phyloP scores from a whole-genome alignment of 176 grass and related monocot genomes.

The Microstegium vimineum region DNA sequence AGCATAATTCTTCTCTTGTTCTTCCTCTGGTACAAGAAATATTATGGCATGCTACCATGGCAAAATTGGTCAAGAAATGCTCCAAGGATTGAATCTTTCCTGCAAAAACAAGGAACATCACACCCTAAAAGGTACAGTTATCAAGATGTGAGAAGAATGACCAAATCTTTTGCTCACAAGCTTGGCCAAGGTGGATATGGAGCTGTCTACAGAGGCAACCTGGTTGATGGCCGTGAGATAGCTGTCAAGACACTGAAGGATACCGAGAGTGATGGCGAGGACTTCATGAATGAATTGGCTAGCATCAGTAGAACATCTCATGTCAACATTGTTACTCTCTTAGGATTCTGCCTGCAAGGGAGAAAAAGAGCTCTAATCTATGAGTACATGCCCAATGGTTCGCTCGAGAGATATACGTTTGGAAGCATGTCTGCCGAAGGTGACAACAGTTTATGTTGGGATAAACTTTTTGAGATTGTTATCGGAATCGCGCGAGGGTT shows the following conservation, averaged over 20 bases:
- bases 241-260: constrained; percentile 29
- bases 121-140: constrained; percentile 33
- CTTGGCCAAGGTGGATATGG: constrained; percentile 37
- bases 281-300: constrained; percentile 33
- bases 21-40: neutral
- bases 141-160: constrained; percentile 32
- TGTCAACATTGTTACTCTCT: constrained; percentile 32
- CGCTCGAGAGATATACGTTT: constrained; percentile 22
- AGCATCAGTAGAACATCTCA: constrained; percentile 41
- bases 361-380: constrained; percentile 38
- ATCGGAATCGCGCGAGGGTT: neutral
- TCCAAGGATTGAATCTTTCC: constrained; percentile 27
- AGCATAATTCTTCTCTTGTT: neutral
- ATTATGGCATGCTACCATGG: neutral
- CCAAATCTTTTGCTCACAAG: constrained; percentile 26
- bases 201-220: constrained; percentile 17
- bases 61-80: constrained; percentile 1
- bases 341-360: constrained; percentile 34
- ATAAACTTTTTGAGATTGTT: neutral
- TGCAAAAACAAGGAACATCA: constrained; percentile 19
- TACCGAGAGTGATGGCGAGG: neutral
- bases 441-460: neutral
- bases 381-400: constrained; percentile 39
- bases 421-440: neutral
- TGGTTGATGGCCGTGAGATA: constrained; percentile 22